Base-by-base conservation (phyloP, 2,329 filamentous ascomycete species). In the Xylariales sp. region DNA sequence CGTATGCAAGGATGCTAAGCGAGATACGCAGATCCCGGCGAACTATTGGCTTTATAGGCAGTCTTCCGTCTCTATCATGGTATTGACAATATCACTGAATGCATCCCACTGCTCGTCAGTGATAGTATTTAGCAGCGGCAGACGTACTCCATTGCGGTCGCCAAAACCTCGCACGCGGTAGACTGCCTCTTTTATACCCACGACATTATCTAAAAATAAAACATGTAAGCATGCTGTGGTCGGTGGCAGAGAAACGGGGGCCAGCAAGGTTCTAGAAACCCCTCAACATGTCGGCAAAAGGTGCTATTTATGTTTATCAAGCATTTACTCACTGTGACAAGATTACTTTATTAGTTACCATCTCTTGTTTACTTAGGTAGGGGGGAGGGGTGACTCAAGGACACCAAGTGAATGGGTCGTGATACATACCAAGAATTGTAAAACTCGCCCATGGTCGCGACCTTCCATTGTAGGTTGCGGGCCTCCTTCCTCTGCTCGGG, bases 401-500 rank as follows among this genome's bases (percentile, higher is more conserved):
- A 48, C 18, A 5, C 39, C 10, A 32, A 46, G 46, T 49, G 14
- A 18, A 14, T 34, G 7, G 34, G 34, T 34, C 41, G 58, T 30
- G 46, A 50, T 59, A 62, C 66, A 23, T 59, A 68, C 66, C 66
- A 69, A 28, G 64, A 56, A 65, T 69, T 71, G 32, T 64, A 62
- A 48, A 56, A 71, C 41, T 71, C 67, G 23, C 64, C 69, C 66
- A 67, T 69, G 8, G 67, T 66, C 41, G 64, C 63, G 46, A 69
- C 69, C 46, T 71, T 67, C 76, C 86, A 91, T 78, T 91, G 90
- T 72, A 91, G 75, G 52, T 82, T 79, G 63, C 85, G 83, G 49
- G 87, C 83, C 78, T 88, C 86, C 50, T 85, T 81, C 32, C 86
- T 80, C 9, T 78, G 74, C 60, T 80, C 79, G 68, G 81, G 82